Evolutionary conservation across 495 filamentous ascomycete species (phyloP).

Genomic region (Neurospora sp.): DNA sequence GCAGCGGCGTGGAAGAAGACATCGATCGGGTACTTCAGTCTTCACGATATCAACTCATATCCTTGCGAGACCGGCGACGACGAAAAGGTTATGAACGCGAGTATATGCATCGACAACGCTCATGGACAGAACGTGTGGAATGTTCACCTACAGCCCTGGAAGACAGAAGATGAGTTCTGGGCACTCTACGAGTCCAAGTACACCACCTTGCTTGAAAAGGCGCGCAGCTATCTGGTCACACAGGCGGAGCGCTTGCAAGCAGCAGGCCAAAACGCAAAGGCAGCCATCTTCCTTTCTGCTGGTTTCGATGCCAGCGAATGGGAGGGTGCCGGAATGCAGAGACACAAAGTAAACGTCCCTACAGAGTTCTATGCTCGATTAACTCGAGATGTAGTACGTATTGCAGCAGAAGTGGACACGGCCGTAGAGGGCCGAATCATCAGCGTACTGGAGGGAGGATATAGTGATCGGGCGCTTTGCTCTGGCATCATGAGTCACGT

Average conservation of each 20-base stretch:
- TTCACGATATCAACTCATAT: conserved; percentile 97
- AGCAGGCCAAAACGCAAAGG: conserved; percentile 50
- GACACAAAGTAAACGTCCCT: conserved; percentile 88
- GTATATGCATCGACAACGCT: conserved; percentile 82
- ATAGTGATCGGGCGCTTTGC: conserved; percentile 80
- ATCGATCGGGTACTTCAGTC: conserved; percentile 85
- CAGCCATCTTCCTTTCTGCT: conserved; percentile 86
- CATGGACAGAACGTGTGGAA: conserved; percentile 94
- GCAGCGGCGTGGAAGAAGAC: conserved; percentile 64
- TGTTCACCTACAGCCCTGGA: conserved; percentile 85
- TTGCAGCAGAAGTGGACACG: conserved; percentile 72
- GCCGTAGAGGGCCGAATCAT: conserved; percentile 75
- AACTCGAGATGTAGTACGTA: conserved; percentile 67
- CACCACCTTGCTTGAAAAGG: conserved; percentile 63
- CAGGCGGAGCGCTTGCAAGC: conserved; percentile 54
- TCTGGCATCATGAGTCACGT: conserved; percentile 85
- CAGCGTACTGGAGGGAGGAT: conserved; percentile 91
- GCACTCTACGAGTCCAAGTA: conserved; percentile 71
- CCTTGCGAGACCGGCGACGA: conserved; percentile 85
- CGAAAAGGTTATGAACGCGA: conserved; percentile 84
- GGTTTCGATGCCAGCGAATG: conserved; percentile 96
- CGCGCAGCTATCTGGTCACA: conserved; percentile 57
- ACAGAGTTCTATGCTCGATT: conserved; percentile 93
- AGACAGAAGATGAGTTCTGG: conserved; percentile 77
- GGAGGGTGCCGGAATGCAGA: conserved; percentile 86